Evolutionary conservation across 352 stramenopile genomes (phyloP), one percentile per base, ranked within the genome.

Genomic region (Phytophthora multivora): DNA sequence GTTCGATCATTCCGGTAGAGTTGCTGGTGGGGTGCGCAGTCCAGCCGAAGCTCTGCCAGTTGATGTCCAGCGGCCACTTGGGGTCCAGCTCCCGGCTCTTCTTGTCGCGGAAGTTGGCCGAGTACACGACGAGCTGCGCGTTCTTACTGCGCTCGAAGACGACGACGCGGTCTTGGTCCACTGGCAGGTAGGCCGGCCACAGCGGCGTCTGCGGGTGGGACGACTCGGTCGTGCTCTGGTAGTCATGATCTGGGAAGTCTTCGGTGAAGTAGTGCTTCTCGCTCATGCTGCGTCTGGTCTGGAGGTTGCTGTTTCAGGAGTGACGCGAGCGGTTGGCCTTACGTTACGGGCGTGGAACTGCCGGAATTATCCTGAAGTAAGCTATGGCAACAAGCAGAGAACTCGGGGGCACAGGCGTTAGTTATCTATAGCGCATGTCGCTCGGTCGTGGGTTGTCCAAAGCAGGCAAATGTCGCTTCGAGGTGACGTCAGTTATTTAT

Each of bases 71-170:
- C 36, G 83, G 83, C 64, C 66, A 83, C 58, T 88, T 88, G 18
- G 71, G 52, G 64, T 92, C 73, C 39, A 91, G 56, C 39, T 78
- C 59, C 7, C 75, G 75, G 36, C 71, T 55, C 26, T 72, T 66
- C 47, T 69, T 73, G 75, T 90, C 66, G 3, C 66, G 50, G 62
- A 88, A 91, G 48, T 87, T 89, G 55, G 81, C 83, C 28, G 77
- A 73, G 68, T 90, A 92, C 26, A 92, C 80, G 16, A 92, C 80
- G 25, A 92, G 76, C 62, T 92, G 83, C 33, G 83, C 83, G 53
- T 92, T 92, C 71, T 92, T 92, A 47, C 75, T 89, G 61, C 83
- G 83, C 64, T 92, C 83, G 38, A 92, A 91, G 56, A 92, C 69
- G 59, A 87, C 73, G 45, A 91, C 55, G 8, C 81, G 83, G 66